These are phyloP conservation scores for Arbutus unedo DNA, from an alignment of 148 eudicot species.

Conservation along the genomic window DNA sequence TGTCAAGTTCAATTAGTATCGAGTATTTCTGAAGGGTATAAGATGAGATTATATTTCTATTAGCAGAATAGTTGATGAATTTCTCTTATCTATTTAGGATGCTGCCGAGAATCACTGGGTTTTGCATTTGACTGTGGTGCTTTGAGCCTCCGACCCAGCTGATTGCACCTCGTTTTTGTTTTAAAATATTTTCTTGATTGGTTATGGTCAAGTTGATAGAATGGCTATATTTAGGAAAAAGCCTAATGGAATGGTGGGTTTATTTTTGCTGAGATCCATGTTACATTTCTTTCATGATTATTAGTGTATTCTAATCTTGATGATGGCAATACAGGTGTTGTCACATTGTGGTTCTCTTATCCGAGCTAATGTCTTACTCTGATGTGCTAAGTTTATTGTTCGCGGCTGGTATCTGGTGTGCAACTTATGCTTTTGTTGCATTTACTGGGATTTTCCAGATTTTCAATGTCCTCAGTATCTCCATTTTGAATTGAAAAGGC, in stretches of 20 bases:
- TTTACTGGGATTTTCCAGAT: slow-evolving; percentile 30
- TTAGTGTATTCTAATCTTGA: slow-evolving; percentile 1
- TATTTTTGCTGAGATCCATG: neutral
- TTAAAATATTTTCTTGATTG: neutral
- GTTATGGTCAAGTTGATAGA: neutral
- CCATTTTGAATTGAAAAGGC: slow-evolving; percentile 20
- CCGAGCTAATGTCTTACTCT: slow-evolving; percentile 37
- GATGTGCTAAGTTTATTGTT: slow-evolving; percentile 27
- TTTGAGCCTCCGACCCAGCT: neutral
- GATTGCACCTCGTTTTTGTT: neutral
- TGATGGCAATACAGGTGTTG: slow-evolving; percentile 26
- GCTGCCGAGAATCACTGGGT: neutral
- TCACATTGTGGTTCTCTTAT: slow-evolving; percentile 14
- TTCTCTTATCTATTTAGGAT: neutral
- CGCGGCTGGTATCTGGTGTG: slow-evolving; percentile 41
- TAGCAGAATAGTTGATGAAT: neutral
- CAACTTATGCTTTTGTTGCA: slow-evolving; percentile 40
- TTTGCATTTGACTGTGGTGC: neutral
- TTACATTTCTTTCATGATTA: neutral
- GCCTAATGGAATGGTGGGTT: neutral
- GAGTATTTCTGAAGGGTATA: neutral
- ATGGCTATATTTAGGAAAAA: neutral
- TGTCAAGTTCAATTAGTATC: neutral
- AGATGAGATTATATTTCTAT: neutral
- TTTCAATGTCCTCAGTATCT: slow-evolving; percentile 16